phyloP scores from a whole-genome alignment of 1,284 basidiomycete species.

The Cystobasidium pallidum region DNA sequence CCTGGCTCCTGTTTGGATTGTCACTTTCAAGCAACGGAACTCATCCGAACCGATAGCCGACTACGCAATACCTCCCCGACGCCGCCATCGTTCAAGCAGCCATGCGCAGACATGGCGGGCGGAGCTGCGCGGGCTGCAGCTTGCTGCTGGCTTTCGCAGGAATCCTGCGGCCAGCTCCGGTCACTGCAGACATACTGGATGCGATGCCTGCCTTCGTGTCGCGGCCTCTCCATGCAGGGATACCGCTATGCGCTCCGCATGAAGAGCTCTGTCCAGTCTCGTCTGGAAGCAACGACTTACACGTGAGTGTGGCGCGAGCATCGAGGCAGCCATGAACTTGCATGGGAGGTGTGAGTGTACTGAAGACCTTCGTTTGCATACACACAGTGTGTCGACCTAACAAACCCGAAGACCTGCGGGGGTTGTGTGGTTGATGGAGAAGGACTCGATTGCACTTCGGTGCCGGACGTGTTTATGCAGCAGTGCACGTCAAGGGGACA shows the following conservation, averaged over 20 bases:
- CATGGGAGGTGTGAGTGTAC: neutral
- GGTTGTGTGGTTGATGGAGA: constrained; percentile 37
- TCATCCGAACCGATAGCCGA: neutral
- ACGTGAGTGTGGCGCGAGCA: constrained; percentile 15
- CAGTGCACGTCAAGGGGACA: constrained; percentile 37
- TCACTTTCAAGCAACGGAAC: neutral
- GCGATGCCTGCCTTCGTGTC: constrained; percentile 29
- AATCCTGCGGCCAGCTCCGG: neutral
- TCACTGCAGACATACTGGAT: constrained; percentile 19
- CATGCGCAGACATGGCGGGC: neutral
- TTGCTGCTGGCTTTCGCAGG: constrained; percentile 9
- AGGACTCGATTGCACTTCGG: constrained; percentile 39
- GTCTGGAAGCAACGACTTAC: constrained; percentile 35
- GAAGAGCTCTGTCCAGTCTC: constrained; percentile 42
- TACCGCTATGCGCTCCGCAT: constrained; percentile 17
- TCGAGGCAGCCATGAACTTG: no score
- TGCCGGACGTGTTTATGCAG: constrained; percentile 36
- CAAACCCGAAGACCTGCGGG: constrained; percentile 35
- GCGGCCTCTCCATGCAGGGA: constrained; percentile 4
- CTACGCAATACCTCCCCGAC: neutral
- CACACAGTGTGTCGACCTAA: constrained; percentile 37
- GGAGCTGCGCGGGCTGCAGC: constrained; percentile 8
- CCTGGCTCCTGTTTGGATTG: no score
- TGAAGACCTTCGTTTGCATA: neutral
- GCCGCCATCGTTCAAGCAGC: neutral